phyloP scores from a whole-genome alignment of 2,329 filamentous ascomycete genomes.

The Emmonsia crescens region DNA sequence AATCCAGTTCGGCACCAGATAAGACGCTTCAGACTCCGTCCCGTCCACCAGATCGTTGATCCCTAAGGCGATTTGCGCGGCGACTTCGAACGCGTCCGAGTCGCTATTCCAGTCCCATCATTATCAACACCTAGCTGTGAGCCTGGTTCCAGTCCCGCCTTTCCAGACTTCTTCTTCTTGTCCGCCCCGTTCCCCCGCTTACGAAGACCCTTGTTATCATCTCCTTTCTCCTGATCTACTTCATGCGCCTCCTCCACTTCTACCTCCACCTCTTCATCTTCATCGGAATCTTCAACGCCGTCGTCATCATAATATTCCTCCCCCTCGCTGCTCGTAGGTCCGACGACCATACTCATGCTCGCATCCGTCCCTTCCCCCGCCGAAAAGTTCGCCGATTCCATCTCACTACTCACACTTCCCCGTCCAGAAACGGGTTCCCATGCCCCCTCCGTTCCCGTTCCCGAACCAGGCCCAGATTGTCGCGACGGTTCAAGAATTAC shows the following conservation, averaged over 20 bases:
- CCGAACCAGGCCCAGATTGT: not conserved
- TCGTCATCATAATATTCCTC: constrained; percentile 20
- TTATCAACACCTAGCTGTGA: not conserved
- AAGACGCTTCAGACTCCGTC: not conserved
- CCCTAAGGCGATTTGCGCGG: not conserved
- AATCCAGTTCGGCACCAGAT: not conserved
- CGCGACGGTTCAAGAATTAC: not conserved
- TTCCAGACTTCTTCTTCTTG: not conserved
- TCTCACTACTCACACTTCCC: constrained; percentile 1
- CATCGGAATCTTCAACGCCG: constrained; percentile 1
- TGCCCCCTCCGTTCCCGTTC: constrained; percentile 7
- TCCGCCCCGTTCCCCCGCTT: not conserved
- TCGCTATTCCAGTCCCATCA: not conserved
- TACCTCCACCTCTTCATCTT: not conserved
- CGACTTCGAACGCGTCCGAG: constrained; percentile 1
- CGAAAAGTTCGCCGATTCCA: constrained; percentile 15
- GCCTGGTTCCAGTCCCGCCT: not conserved
- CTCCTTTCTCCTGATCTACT: not conserved
- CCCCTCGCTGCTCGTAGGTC: constrained; percentile 17
- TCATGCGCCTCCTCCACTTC: not conserved
- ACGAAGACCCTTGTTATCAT: not conserved
- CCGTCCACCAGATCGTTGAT: not conserved
- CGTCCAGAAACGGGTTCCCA: constrained; percentile 17
- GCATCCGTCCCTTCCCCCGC: constrained; percentile 18
- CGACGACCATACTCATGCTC: constrained; percentile 20